Evolutionary conservation across 1,139 yeast species (phyloP).

Genomic region (Geotrichum histeridarum): DNA sequence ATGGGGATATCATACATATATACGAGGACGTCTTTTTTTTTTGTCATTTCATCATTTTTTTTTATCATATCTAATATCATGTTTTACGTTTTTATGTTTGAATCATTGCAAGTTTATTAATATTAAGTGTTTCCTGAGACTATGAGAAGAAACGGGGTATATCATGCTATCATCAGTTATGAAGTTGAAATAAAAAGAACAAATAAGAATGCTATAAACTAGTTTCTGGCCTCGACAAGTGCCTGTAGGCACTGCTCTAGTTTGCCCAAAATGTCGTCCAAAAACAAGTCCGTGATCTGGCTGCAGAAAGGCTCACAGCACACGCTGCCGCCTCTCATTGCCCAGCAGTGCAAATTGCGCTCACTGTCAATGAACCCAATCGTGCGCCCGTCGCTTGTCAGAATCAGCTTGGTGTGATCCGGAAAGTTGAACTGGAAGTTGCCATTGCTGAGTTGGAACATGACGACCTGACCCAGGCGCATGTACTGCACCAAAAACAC

Average conservation of each 20-base stretch:
- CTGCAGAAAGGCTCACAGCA: slow-evolving; percentile 13
- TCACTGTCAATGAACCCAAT: slow-evolving; percentile 80
- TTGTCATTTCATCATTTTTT: no score
- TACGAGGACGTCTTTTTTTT: no score
- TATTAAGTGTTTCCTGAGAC: no score
- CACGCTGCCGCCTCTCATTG: slow-evolving; percentile 14
- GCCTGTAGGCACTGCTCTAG: slow-evolving; percentile 6
- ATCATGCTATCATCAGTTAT: no score
- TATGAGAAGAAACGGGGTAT: no score
- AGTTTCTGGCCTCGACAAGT: slow-evolving; percentile 4
- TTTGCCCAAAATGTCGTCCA: slow-evolving; percentile 9
- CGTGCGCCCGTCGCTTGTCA: slow-evolving; percentile 69
- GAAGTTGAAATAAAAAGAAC: not conserved
- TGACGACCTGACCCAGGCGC: slow-evolving; percentile 37
- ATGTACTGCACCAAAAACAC: slow-evolving; percentile 22
- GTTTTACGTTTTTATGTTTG: no score
- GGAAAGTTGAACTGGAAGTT: slow-evolving; percentile 89
- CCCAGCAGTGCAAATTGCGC: slow-evolving; percentile 61
- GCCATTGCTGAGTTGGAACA: slow-evolving; percentile 93
- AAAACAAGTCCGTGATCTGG: slow-evolving; percentile 7
- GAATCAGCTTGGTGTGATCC: slow-evolving; percentile 85
- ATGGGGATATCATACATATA: no score
- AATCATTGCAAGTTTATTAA: no score
- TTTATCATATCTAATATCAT: no score
- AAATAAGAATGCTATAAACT: not conserved